Evolutionary conservation across 2,329 filamentous ascomycete species (phyloP).

Genomic region (Scleromitrula shiraiana): DNA sequence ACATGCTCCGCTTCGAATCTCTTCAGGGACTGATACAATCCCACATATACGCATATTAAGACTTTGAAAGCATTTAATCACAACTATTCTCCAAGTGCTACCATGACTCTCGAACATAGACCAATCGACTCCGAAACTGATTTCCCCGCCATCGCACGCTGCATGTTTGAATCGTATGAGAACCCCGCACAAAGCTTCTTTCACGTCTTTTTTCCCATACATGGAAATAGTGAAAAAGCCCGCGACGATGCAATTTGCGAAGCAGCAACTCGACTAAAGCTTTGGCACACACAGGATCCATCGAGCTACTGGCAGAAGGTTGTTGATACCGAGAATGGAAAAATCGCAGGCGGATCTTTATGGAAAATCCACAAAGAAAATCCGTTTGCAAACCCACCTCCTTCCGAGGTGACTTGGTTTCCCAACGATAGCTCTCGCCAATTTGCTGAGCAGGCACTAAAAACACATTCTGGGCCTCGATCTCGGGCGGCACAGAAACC

Average conservation of each 20-base stretch:
- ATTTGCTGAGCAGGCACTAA: background rate
- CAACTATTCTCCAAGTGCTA: too few species aligned
- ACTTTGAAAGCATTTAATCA: too few species aligned
- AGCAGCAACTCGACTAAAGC: background rate
- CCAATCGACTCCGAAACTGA: background rate
- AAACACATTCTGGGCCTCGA: background rate
- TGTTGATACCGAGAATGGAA: background rate
- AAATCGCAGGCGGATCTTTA: constrained; percentile 1
- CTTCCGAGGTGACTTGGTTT: constrained; percentile 1
- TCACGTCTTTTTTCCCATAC: constrained; percentile 1
- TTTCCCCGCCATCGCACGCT: constrained; percentile 2
- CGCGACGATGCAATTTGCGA: background rate
- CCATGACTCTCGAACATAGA: too few species aligned
- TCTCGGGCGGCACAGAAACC: background rate
- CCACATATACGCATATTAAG: too few species aligned
- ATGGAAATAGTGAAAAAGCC: background rate
- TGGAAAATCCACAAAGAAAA: constrained; percentile 6
- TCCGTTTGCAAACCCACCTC: background rate
- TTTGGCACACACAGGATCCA: constrained; percentile 4
- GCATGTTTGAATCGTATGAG: constrained; percentile 5
- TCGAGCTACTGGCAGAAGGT: constrained; percentile 8
- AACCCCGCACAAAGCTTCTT: constrained; percentile 4
- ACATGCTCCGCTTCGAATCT: too few species aligned
- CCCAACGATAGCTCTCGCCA: constrained; percentile 1
- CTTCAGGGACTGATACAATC: too few species aligned